Evolutionary conservation across 2,329 filamentous ascomycete genomes (phyloP), one percentile per base, ranked within the genome.

Genomic region (Dactylella cylindrospora): DNA sequence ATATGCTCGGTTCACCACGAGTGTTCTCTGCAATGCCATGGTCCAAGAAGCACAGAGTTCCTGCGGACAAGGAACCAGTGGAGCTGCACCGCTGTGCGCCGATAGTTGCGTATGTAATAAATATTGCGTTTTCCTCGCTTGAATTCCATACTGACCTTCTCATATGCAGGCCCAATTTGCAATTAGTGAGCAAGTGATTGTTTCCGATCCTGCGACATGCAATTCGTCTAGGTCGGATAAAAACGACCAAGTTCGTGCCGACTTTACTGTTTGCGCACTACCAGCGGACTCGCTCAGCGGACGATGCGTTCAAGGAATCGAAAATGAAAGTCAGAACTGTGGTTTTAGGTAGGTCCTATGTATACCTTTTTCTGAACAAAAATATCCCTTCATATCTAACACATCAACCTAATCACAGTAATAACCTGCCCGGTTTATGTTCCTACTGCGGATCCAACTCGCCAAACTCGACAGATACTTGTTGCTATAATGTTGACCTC

Each of bases 1-100:
- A 70, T 98, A 98, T 74, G 91, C 93, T 41, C 85, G 93, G 68
- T 98, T 91, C 74, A 95, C 91, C 3, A 93, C 84, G 39, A 93
- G 87, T 64, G 85, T 94, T 66, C 80, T 98, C 66, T 98, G 93
- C 79, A 97, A 94, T 77, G 81, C 88, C 66, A 86, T 98, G 70
- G 82, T 98, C 44, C 93, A 98, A 74, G 90, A 89, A 71, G 97
- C 93, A 3, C 83, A 85, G 68, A 71, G 75, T 8, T 71, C 79
- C 20, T 98, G 93, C 74, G 74, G 76, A 15, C 75, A 94, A 38
- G 80, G 84, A 0, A 73, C 78, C n/a, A 74, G 78, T 23, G 76
- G 84, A 33, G 82, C 87, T 3, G 77, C 78, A 57, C 90, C 93
- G 1, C 77, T 97, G 12, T 98, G 93, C 73, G 93, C 91, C 38